phyloP scores from a whole-genome alignment of 306 rosid species.

The Lathyrus sativus region DNA sequence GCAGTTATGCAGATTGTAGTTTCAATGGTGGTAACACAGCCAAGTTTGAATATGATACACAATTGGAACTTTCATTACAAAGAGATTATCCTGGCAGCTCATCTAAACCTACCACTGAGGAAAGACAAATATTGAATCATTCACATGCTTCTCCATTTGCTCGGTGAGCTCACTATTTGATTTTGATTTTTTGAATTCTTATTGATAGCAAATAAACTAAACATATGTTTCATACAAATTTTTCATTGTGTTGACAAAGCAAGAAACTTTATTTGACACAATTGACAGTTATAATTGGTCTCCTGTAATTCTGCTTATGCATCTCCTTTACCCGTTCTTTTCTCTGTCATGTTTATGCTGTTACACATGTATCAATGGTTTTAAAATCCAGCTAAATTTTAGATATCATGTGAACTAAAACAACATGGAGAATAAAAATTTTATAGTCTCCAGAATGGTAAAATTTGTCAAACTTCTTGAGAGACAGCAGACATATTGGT shows the following conservation, averaged over 20 bases:
- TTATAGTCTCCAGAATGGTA: conserved; percentile 19
- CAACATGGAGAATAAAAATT: conserved; percentile 7
- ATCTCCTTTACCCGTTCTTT: neutral
- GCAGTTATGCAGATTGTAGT: conserved; percentile 37
- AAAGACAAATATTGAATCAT: conserved; percentile 55
- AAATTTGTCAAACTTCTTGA: conserved; percentile 24
- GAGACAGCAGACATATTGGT: conserved; percentile 5
- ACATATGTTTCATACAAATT: conserved; percentile 4
- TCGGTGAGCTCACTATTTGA: conserved; percentile 52
- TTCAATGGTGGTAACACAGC: conserved; percentile 37
- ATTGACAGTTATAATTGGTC: neutral
- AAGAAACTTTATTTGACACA: conserved; percentile 13
- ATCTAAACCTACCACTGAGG: conserved; percentile 45
- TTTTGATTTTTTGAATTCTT: conserved; percentile 15
- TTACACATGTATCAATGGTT: conserved; percentile 10
- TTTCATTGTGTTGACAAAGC: conserved; percentile 16
- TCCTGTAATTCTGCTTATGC: neutral
- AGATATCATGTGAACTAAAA: conserved; percentile 20
- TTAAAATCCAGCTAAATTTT: conserved; percentile 13
- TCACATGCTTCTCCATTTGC: conserved; percentile 81
- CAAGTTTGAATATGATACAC: conserved; percentile 48
- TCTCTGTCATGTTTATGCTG: neutral
- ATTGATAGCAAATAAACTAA: conserved; percentile 12
- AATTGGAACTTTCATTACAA: conserved; percentile 68
- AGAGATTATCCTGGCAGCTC: conserved; percentile 42